Percentiles rank a stretch among this genome's conserved stretches.
phyloP scores from a whole-genome alignment of 2,329 filamentous ascomycete genomes.

The Coniochaeta sp. region DNA sequence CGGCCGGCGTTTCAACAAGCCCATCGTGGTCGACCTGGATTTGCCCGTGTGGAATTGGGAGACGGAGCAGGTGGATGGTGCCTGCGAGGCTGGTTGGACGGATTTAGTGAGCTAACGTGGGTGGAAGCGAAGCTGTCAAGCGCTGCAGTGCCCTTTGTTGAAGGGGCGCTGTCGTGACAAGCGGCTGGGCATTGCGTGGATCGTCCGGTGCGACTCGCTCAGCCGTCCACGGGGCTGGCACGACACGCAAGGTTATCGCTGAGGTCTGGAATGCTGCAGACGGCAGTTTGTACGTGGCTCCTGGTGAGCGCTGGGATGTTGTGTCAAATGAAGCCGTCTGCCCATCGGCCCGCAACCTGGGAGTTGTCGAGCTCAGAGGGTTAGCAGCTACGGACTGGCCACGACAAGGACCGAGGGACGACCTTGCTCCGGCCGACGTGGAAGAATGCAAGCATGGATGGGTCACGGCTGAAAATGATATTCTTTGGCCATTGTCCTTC shows the following conservation, averaged over 20 bases:
- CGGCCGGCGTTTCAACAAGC: slow-evolving; percentile 64
- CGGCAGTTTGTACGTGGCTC: neutral
- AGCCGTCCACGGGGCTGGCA: neutral
- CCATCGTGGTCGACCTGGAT: slow-evolving; percentile 77
- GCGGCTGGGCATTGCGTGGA: no score
- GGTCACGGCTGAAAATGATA: neutral
- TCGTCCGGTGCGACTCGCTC: no score
- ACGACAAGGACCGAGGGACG: no score
- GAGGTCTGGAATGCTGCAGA: neutral
- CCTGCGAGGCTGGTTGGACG: neutral
- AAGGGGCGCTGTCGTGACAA: no score
- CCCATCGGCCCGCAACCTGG: no score
- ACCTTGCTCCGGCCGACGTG: no score
- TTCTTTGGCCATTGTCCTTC: neutral
- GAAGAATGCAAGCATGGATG: neutral
- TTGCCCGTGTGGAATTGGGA: slow-evolving; percentile 46
- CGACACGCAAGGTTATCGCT: neutral
- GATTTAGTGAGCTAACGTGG: neutral
- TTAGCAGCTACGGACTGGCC: no score
- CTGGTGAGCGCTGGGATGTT: no score
- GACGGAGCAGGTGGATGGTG: neutral
- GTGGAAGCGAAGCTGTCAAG: neutral
- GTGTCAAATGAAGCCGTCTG: no score
- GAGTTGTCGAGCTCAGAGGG: no score
- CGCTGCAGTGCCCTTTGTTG: neutral